Conservation (phyloP, 1,139 yeast species). For the Torulaspora globosa region DNA sequence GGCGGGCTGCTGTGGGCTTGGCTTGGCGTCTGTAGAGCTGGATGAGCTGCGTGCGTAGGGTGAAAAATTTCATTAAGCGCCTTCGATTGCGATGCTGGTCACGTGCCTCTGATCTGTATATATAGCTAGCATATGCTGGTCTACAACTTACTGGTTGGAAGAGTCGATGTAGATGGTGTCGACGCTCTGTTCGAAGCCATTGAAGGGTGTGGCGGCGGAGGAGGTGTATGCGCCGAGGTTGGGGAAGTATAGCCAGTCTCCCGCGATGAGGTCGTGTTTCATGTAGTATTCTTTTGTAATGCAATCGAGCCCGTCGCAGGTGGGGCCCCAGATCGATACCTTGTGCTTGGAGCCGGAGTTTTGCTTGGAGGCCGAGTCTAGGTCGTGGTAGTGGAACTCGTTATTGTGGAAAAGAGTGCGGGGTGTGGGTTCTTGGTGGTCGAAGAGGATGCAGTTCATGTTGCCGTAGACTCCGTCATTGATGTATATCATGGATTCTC, state of each 20-base stretch:
- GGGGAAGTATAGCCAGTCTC: constrained; percentile 90
- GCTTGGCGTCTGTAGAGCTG: background rate
- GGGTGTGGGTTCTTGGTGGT: constrained; percentile 80
- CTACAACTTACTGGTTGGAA: background rate
- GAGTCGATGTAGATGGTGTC: constrained; percentile 60
- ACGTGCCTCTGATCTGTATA: background rate
- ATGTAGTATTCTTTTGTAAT: constrained; percentile 53
- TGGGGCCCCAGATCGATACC: constrained; percentile 94
- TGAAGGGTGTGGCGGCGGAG: constrained; percentile 83
- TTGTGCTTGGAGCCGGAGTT: constrained; percentile 25
- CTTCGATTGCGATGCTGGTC: background rate
- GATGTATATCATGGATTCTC: constrained; percentile 56
- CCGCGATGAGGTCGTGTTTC: constrained; percentile 62
- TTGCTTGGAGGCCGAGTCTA: constrained; percentile 21
- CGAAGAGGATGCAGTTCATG: constrained; percentile 87
- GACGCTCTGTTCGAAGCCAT: constrained; percentile 71
- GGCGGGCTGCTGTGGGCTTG: background rate
- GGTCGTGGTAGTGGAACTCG: constrained; percentile 45
- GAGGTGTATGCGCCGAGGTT: constrained; percentile 91
- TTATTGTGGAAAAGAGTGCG: constrained; percentile 56
- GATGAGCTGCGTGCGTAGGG: background rate
- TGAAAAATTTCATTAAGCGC: constrained; percentile 1
- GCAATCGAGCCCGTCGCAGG: constrained; percentile 95
- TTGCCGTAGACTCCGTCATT: constrained; percentile 97
- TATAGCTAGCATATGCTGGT: background rate